phyloP scores from a whole-genome alignment of 2,329 filamentous ascomycete genomes.

The Coleophoma eucalyptorum region DNA sequence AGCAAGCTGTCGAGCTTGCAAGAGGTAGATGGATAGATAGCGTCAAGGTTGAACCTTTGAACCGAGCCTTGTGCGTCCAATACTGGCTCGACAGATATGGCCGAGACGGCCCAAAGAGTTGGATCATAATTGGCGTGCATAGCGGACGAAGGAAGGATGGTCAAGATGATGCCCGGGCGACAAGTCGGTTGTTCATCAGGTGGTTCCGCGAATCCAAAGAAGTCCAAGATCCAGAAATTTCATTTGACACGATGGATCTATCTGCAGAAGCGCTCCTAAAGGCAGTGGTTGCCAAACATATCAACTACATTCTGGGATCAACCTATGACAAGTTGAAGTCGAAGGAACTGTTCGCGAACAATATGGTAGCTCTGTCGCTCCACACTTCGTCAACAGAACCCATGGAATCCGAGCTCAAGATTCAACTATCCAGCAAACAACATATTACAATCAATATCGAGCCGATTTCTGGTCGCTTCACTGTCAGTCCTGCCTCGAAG shows the following conservation, averaged over 20 bases:
- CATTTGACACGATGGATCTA: conserved; percentile 62
- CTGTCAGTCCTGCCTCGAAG: conserved; percentile 61
- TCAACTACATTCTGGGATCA: conserved; percentile 64
- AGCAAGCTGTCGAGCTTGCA: conserved; percentile 70
- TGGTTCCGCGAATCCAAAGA: conserved; percentile 87
- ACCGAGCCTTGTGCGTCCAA: conserved; percentile 80
- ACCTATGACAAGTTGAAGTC: conserved; percentile 58
- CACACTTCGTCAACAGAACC: conserved; percentile 58
- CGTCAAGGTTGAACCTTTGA: conserved; percentile 72
- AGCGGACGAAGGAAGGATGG: conserved; percentile 51
- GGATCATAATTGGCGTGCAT: conserved; percentile 82
- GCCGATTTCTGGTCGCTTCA: conserved; percentile 72
- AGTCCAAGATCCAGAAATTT: conserved; percentile 62
- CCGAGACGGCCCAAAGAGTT: conserved; percentile 67
- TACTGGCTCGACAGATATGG: conserved; percentile 74
- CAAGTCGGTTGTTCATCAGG: conserved; percentile 58
- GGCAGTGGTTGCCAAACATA: conserved; percentile 71
- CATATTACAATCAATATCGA: conserved; percentile 65
- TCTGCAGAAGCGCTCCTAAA: conserved; percentile 74
- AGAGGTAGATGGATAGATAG: conserved; percentile 74
- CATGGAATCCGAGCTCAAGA: conserved; percentile 60
- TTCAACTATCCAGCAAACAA: conserved; percentile 65
- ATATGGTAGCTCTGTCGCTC: conserved; percentile 55
- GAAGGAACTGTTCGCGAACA: conserved; percentile 57
- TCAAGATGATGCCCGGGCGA: conserved; percentile 35